Evolutionary conservation across 345 rosid genomes (phyloP).

Genomic region (Barbarea vulgaris): DNA sequence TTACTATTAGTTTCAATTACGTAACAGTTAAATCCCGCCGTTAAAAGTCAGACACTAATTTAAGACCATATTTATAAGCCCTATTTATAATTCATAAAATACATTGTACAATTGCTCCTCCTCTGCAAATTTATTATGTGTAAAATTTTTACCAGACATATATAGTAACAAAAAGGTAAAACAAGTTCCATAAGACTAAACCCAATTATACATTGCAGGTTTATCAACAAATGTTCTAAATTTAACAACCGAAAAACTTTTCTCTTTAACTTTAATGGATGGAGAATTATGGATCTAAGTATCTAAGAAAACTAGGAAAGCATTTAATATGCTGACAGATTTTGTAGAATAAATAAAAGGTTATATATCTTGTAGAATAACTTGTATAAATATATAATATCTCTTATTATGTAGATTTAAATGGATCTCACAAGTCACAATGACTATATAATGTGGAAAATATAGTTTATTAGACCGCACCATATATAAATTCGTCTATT

Average conservation of each 20-base stretch:
- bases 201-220: conserved; percentile 25
- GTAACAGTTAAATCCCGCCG: conserved; percentile 35
- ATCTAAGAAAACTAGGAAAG: background rate
- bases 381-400: too few relatives aligned
- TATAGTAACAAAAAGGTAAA: conserved; percentile 22
- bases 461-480: background rate
- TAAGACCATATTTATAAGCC: background rate
- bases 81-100: background rate
- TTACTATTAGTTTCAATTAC: conserved; percentile 13
- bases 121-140: conserved; percentile 27
- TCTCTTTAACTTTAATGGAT: background rate
- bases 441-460: background rate
- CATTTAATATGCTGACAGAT: conserved; percentile 10
- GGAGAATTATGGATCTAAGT: background rate
- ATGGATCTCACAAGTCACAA: background rate
- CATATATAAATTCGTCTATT: background rate
- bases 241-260: background rate
- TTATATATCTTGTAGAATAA: background rate
- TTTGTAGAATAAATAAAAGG: background rate
- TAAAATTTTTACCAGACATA: conserved; percentile 33
- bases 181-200: conserved; percentile 28
- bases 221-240: background rate
- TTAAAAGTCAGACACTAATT: conserved; percentile 35
- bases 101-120: background rate
- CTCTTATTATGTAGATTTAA: background rate